Percentiles rank a stretch among this genome's conserved stretches.
Evolutionary conservation across 306 rosid genomes (phyloP).

Genomic region (Lathyrus aphaca): DNA sequence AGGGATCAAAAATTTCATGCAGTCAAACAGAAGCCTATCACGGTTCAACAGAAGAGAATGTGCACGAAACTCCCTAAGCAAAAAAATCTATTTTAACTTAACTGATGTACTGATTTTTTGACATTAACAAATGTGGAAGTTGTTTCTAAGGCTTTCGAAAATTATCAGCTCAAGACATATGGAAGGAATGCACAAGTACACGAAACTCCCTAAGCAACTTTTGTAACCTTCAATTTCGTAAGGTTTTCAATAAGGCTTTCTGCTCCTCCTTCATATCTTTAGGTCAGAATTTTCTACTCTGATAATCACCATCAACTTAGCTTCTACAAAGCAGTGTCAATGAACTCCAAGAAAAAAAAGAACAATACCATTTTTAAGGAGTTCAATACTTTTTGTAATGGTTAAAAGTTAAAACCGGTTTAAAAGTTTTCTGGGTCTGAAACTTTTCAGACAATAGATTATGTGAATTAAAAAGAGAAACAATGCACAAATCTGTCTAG

Average conservation of each 20-base stretch:
- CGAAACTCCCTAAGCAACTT: conserved; percentile 63
- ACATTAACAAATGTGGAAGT: conserved; percentile 59
- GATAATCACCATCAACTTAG: background rate
- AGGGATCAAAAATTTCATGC: too few relatives aligned
- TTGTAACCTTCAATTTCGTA: conserved; percentile 27
- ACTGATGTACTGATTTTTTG: conserved; percentile 25
- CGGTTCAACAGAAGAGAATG: too few relatives aligned
- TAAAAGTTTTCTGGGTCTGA: conserved; percentile 3
- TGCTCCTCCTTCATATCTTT: conserved; percentile 23
- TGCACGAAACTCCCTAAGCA: too few relatives aligned
- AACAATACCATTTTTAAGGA: background rate
- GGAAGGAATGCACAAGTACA: conserved; percentile 78
- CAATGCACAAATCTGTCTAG: conserved; percentile 27
- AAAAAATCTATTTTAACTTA: too few relatives aligned
- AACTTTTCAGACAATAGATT: background rate
- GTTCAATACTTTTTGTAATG: background rate
- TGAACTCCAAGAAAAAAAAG: background rate
- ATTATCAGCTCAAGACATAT: conserved; percentile 69
- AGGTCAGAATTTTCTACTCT: conserved; percentile 20
- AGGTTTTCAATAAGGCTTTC: conserved; percentile 34
- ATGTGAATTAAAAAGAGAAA: background rate
- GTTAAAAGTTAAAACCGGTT: background rate
- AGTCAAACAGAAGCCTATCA: too few relatives aligned
- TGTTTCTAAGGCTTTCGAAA: conserved; percentile 81
- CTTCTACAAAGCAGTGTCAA: background rate